Conservation (phyloP, 2,329 filamentous ascomycete genomes). For the Fusarium sp. region DNA sequence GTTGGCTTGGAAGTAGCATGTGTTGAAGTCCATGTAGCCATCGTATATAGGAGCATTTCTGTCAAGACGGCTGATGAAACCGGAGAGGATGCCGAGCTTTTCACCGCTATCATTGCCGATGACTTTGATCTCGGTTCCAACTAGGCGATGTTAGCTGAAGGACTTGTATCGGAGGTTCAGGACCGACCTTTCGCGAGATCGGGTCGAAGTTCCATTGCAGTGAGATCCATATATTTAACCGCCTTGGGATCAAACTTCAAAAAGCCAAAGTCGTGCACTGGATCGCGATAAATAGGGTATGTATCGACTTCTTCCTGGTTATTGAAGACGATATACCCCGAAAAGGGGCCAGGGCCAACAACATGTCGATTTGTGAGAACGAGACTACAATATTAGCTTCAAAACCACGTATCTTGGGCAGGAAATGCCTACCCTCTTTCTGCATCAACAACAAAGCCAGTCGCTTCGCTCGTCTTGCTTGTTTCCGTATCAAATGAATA, state of each 20-base stretch:
- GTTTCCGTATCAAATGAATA: conserved; percentile 96
- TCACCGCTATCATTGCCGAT: conserved; percentile 33
- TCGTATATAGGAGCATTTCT: conserved; percentile 98
- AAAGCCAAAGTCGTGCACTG: conserved; percentile 98
- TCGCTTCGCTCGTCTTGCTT: conserved; percentile 94
- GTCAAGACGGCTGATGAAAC: conserved; percentile 95
- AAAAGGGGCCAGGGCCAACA: conserved; percentile 94
- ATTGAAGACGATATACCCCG: conserved; percentile 97
- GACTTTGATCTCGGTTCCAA: conserved; percentile 32
- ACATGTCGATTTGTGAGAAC: conserved; percentile 90
- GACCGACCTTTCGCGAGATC: conserved; percentile 23
- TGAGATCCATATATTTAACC: conserved; percentile 97
- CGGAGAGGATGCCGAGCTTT: conserved; percentile 65
- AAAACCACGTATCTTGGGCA: too few relatives aligned
- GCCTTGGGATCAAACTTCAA: conserved; percentile 93
- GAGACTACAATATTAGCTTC: background rate
- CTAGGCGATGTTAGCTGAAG: background rate
- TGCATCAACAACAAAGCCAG: conserved; percentile 62
- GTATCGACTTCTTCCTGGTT: conserved; percentile 98
- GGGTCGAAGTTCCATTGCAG: conserved; percentile 21
- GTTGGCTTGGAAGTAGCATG: conserved; percentile 96
- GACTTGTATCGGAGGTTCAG: fast-evolving
- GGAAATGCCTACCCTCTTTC: conserved; percentile 8
- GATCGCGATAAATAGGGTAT: conserved; percentile 95
- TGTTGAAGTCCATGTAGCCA: conserved; percentile 97